A percentile compares a stretch with the other conserved stretches of the same genome.
Conservation (phyloP, 331 rosid genomes). For the Malus hybrid region DNA sequence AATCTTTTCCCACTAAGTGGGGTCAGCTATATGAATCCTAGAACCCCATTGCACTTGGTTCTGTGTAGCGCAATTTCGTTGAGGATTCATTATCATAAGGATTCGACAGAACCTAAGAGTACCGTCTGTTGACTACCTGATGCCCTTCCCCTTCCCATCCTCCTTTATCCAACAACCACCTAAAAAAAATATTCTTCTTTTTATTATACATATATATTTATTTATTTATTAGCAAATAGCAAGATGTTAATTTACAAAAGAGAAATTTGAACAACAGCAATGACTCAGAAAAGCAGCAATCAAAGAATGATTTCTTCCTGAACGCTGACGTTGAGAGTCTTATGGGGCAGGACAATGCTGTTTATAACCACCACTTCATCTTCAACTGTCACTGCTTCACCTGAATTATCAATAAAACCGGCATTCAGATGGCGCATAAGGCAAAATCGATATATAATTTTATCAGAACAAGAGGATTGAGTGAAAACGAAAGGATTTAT, state of each 20-base stretch:
- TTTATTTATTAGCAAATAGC: background rate
- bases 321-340: slow-evolving; percentile 79
- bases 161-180: too few species aligned
- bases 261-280: background rate
- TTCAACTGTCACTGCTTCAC: slow-evolving; percentile 82
- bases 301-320: slow-evolving; percentile 86
- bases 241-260: slow-evolving; percentile 5
- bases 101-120: too few species aligned
- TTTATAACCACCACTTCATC: slow-evolving; percentile 87
- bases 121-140: too few species aligned
- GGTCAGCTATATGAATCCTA: too few species aligned
- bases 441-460: background rate
- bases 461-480: background rate
- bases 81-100: too few species aligned
- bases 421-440: background rate
- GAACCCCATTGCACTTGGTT: too few species aligned
- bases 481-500: background rate
- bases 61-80: too few species aligned
- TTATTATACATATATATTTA: background rate
- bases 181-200: too few species aligned
- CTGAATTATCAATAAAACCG: slow-evolving; percentile 31
- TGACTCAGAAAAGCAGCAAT: background rate
- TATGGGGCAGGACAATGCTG: slow-evolving; percentile 87
- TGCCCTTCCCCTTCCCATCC: too few species aligned
- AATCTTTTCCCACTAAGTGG: too few species aligned